These are phyloP conservation scores for Podospora sp. DNA, from an alignment of 495 filamentous ascomycete genomes.

Conservation along the genomic window DNA sequence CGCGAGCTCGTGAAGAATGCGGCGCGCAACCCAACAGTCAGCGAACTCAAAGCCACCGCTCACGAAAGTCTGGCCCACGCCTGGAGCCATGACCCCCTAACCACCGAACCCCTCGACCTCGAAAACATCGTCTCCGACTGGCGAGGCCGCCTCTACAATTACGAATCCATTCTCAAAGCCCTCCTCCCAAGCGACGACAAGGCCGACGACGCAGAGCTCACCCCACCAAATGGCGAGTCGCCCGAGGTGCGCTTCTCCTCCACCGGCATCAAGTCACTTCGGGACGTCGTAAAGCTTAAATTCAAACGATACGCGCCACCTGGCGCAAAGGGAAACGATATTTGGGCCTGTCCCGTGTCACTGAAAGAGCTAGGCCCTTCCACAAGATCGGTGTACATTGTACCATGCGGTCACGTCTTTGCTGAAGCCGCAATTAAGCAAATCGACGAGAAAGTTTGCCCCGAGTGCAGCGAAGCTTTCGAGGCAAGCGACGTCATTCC, in stretches of 20 bases:
- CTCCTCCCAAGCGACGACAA: constrained; percentile 64
- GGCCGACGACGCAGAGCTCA: constrained; percentile 12
- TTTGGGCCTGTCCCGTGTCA: constrained; percentile 86
- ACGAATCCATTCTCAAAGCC: constrained; percentile 83
- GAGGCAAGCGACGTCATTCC: constrained; percentile 75
- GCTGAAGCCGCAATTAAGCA: constrained; percentile 82
- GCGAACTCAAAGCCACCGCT: constrained; percentile 85
- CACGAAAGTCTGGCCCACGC: constrained; percentile 79
- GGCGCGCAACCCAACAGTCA: constrained; percentile 76
- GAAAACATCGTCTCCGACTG: constrained; percentile 82
- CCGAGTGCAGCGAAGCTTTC: constrained; percentile 76
- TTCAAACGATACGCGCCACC: constrained; percentile 60
- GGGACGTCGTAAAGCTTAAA: constrained; percentile 87
- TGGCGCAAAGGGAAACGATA: constrained; percentile 49
- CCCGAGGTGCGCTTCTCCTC: constrained; percentile 65
- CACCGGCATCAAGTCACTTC: constrained; percentile 72
- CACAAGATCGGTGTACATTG: constrained; percentile 82
- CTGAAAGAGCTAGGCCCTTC: constrained; percentile 79
- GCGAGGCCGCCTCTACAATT: constrained; percentile 88
- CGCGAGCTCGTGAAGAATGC: constrained; percentile 93
- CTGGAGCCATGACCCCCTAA: constrained; percentile 86
- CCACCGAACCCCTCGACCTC: constrained; percentile 67
- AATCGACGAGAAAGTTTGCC: constrained; percentile 55
- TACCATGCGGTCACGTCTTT: constrained; percentile 96
- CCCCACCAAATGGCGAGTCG: constrained; percentile 31